These are phyloP conservation scores for Leucocoprinus birnbaumii DNA, from an alignment of 768 basidiomycete genomes.

Conservation along the genomic window DNA sequence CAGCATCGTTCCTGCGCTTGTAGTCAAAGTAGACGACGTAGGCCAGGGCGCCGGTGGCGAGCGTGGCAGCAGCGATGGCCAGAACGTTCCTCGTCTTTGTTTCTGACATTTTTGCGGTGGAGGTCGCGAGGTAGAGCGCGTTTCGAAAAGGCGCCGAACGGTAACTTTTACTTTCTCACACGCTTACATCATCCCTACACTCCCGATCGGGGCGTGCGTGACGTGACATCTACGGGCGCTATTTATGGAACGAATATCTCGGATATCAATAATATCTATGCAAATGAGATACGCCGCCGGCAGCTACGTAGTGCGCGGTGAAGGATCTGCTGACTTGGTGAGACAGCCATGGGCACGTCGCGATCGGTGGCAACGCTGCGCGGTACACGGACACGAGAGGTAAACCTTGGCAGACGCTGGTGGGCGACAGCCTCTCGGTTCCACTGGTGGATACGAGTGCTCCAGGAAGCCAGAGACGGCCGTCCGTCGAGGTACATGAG, in stretches of 20 bases:
- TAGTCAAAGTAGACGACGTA: slow-evolving; percentile 96
- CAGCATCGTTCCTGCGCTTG: slow-evolving; percentile 81
- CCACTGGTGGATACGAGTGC: background rate
- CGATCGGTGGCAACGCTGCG: too few species aligned
- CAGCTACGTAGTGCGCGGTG: background rate
- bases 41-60: slow-evolving; percentile 61
- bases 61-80: slow-evolving; percentile 43
- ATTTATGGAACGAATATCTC: background rate
- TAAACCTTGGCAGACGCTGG: too few species aligned
- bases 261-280: background rate
- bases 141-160: background rate
- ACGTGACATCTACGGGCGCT: background rate
- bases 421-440: background rate
- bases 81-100: slow-evolving; percentile 35
- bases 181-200: slow-evolving; percentile 11
- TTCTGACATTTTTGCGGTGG: slow-evolving; percentile 30
- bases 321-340: background rate
- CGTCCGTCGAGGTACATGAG: too few species aligned
- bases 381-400: too few species aligned
- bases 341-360: background rate
- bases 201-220: slow-evolving; percentile 5
- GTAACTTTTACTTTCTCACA: background rate
- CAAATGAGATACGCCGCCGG: background rate
- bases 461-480: too few species aligned
- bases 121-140: background rate